These are phyloP conservation scores for Silene uniflora DNA, from an alignment of 148 eudicot genomes.

Conservation along the genomic window DNA sequence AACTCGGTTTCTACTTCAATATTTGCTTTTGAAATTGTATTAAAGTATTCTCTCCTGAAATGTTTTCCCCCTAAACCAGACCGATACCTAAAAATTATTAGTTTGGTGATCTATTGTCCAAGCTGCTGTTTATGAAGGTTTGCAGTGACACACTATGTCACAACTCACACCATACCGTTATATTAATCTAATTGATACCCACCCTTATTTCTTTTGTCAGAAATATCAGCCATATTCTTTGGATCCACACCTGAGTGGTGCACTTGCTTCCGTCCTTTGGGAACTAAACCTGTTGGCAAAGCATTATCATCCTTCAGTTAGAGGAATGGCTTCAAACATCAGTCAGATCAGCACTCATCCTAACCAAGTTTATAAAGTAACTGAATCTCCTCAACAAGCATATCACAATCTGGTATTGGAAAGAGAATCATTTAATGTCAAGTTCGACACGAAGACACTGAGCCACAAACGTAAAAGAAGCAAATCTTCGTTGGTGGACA, in stretches of 20 bases:
- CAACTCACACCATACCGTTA: too few relatives aligned
- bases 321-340: constrained; percentile 67
- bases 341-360: constrained; percentile 43
- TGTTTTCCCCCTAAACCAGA: background rate
- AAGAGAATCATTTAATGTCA: constrained; percentile 36
- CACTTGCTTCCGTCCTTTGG: constrained; percentile 94
- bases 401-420: constrained; percentile 55
- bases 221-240: constrained; percentile 80
- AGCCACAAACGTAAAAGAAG: constrained; percentile 48
- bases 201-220: constrained; percentile 33
- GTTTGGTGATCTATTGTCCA: too few relatives aligned
- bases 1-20: too few relatives aligned
- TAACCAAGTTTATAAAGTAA: constrained; percentile 56
- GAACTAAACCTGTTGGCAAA: constrained; percentile 73
- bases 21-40: background rate
- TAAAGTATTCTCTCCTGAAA: too few relatives aligned
- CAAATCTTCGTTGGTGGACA: constrained; percentile 17
- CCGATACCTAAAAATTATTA: background rate
- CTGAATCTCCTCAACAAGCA: constrained; percentile 72
- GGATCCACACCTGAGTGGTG: constrained; percentile 91
- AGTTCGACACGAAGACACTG: constrained; percentile 39
- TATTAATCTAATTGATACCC: background rate
- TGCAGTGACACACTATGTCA: background rate
- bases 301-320: constrained; percentile 80
- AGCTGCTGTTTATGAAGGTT: background rate